A percentile compares a stretch with the other conserved stretches of the same genome.
phyloP scores from a whole-genome alignment of 1,284 basidiomycete genomes.

The Peniophora sp. region DNA sequence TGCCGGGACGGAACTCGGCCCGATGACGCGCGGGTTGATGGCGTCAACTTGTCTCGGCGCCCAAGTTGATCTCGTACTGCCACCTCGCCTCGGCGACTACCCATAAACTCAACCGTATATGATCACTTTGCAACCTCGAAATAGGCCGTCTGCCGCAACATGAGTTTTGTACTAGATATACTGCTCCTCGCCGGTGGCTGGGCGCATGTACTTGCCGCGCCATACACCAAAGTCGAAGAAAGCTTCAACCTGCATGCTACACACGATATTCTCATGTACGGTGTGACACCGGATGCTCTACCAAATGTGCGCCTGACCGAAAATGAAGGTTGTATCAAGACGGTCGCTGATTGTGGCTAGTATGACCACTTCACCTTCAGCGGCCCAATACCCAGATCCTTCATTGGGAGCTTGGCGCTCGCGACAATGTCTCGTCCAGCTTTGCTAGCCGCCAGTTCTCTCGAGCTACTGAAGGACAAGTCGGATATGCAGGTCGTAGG shows the following conservation, averaged over 20 bases:
- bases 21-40: no score
- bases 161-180: slow-evolving; percentile 41
- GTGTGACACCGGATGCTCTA: slow-evolving; percentile 37
- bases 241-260: slow-evolving; percentile 91
- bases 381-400: slow-evolving; percentile 85
- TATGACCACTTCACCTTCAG: slow-evolving; percentile 90
- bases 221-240: slow-evolving; percentile 96
- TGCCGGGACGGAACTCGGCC: no score
- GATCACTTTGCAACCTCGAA: no score
- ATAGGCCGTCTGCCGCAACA: slow-evolving; percentile 8
- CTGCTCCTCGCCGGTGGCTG: slow-evolving; percentile 50
- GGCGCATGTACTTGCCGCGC: slow-evolving; percentile 68
- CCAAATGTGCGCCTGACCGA: slow-evolving; percentile 36
- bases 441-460: slow-evolving; percentile 29
- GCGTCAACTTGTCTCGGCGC: no score
- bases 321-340: slow-evolving; percentile 2
- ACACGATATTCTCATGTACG: slow-evolving; percentile 83
- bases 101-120: no score
- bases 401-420: slow-evolving; percentile 64
- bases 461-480: slow-evolving; percentile 44
- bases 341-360: slow-evolving; percentile 27
- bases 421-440: slow-evolving; percentile 45
- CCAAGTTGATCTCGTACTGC: no score
- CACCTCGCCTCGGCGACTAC: no score
- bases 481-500: slow-evolving; percentile 56